These are phyloP conservation scores for Scheffersomyces stambukii DNA, from an alignment of 1,139 yeast genomes.

Conservation along the genomic window DNA sequence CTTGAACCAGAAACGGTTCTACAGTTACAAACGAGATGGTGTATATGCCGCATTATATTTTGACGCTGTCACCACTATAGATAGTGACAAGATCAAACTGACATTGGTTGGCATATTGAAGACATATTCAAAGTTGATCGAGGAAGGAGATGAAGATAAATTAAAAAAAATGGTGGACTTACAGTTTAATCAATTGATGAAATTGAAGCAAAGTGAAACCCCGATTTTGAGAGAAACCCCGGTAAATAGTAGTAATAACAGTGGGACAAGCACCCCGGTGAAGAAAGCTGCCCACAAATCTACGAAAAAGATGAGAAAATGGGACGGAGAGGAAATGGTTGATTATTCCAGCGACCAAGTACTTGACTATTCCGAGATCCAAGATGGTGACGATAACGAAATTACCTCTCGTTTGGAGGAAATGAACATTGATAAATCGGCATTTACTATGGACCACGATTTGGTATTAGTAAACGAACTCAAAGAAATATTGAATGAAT, in stretches of 20 bases:
- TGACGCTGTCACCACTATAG: constrained; percentile 39
- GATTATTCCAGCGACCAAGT: constrained; percentile 20
- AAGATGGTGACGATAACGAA: constrained; percentile 38
- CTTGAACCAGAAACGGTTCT: constrained; percentile 34
- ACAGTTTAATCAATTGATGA: constrained; percentile 37
- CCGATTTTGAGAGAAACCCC: constrained; percentile 3
- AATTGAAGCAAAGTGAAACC: constrained; percentile 20
- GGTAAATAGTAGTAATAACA: constrained; percentile 6
- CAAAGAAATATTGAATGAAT: constrained; percentile 36
- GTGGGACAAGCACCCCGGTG: constrained; percentile 16
- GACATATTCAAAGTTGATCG: constrained; percentile 22
- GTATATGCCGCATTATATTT: constrained; percentile 36
- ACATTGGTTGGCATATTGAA: constrained; percentile 34
- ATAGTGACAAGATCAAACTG: constrained; percentile 34
- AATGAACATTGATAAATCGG: constrained; percentile 23
- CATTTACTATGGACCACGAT: constrained; percentile 37
- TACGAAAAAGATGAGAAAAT: constrained; percentile 41
- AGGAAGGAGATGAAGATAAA: constrained; percentile 23
- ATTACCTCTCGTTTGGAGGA: constrained; percentile 27
- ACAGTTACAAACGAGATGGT: constrained; percentile 26
- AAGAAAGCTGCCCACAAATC: constrained; percentile 8
- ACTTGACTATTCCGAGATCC: constrained; percentile 33
- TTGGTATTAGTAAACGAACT: constrained; percentile 42
- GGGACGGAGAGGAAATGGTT: constrained; percentile 41
- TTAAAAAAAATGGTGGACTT: constrained; percentile 34